Evolutionary conservation across 2,329 filamentous ascomycete species (phyloP), one percentile per base, ranked within the genome.

Genomic region (Gaeumannomyces sp.): DNA sequence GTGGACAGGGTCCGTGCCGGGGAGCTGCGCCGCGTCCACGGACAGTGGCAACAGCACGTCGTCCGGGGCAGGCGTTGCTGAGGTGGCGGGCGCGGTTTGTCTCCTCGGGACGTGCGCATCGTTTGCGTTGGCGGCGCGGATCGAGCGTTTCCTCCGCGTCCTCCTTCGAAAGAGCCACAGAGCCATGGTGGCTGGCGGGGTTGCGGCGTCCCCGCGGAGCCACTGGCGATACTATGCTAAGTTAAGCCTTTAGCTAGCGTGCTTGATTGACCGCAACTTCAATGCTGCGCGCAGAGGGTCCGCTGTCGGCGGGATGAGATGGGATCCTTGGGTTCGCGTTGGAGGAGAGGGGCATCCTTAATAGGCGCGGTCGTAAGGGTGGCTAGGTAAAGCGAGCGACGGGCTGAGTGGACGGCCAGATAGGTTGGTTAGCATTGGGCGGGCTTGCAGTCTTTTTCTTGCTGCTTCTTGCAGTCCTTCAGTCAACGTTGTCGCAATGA

Each of bases 91-190:
- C 13, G 66, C 68, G 5, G 74, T 75, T 45, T 75, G 74, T 68
- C 70, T 73, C 63, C 76, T 72, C 62, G 74, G 70, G 45, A 72
- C 65, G 19, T 66, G 64, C 59, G 67, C 78, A 73, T 86, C 81
- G 72, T 81, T 76, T 71, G 83, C 83, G 66, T 84, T 76, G 70
- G 82, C 83, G 70, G 85, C 76, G 69, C 78, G 79, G 66, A 79
- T 77, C 68, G 81, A 76, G 73, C 82, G 80, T 77, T 81, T 86
- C 77, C 88, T 88, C 76, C 87, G 88, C 77, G 85, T 88, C 78
- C 84, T 89, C 73, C 89, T 87, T 77, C 88, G 83, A 77, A 96
- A 96, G 67, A 89, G 91, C 92, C 92, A 96, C 76, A 93, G 80
- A 74, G 89, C 86, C 91, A 94, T 94, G n/a, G n/a, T 59, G 56